Percentiles rank a stretch among this genome's conserved stretches.
Evolutionary conservation across 441 rosid species (phyloP).

Genomic region (Biscutella laevigata): DNA sequence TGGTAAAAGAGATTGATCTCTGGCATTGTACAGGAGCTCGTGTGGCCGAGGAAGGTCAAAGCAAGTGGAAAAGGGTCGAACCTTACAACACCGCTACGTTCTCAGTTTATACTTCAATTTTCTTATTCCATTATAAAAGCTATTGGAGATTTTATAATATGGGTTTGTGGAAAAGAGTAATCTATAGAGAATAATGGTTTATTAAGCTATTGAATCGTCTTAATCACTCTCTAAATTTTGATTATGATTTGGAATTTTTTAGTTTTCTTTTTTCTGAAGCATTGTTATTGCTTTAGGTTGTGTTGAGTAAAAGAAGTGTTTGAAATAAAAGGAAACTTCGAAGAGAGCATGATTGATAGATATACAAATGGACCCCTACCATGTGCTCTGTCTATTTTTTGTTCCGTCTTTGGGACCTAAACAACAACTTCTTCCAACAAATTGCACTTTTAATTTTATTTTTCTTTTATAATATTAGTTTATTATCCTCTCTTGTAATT

Average conservation of each 20-base stretch:
- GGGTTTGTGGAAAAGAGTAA: not conserved
- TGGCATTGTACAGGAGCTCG: constrained; percentile 17
- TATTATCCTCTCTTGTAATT: constrained; percentile 10
- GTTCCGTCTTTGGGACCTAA: constrained; percentile 14
- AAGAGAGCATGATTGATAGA: constrained; percentile 17
- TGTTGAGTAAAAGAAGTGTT: constrained; percentile 9
- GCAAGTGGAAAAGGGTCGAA: constrained; percentile 19
- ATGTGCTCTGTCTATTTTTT: constrained; percentile 8
- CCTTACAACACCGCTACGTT: constrained; percentile 11
- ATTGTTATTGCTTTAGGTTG: constrained; percentile 7
- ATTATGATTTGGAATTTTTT: no score
- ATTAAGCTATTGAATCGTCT: not conserved
- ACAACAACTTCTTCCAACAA: constrained; percentile 11
- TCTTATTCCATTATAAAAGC: not conserved
- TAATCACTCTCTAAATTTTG: no score
- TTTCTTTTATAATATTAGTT: not conserved
- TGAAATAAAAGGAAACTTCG: constrained; percentile 24
- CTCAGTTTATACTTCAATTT: constrained; percentile 15
- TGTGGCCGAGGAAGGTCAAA: not conserved
- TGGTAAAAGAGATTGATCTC: no score
- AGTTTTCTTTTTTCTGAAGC: not conserved
- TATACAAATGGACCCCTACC: constrained; percentile 26
- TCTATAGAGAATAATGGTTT: constrained; percentile 10
- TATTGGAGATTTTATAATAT: constrained; percentile 6
- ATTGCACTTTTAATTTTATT: not conserved